Percentiles rank a stretch among this genome's conserved stretches.
Conservation (phyloP, 2,329 filamentous ascomycete species). For the Cytospora schulzeri region DNA sequence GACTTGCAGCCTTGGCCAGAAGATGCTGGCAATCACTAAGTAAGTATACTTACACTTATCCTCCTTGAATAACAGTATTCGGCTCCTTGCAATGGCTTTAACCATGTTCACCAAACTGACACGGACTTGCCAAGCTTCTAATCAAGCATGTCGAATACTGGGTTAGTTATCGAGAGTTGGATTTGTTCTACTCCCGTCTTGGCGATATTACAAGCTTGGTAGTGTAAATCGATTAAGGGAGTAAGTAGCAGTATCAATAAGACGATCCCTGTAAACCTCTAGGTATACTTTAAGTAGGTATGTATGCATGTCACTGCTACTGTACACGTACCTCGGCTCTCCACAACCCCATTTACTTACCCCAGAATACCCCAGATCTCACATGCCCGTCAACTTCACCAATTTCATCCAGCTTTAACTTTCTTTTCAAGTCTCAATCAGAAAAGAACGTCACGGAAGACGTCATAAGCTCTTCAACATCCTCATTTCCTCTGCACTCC, state of each 20-base stretch:
- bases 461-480: not conserved
- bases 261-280: constrained; percentile 13
- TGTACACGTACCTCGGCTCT: constrained; percentile 27
- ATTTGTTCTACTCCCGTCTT: no score
- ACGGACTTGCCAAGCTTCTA: not conserved
- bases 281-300: not conserved
- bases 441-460: not conserved
- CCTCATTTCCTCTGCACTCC: not conserved
- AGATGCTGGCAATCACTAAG: not conserved
- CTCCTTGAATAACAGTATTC: no score
- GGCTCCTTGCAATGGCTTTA: no score
- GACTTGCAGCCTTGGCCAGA: not conserved
- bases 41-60: not conserved
- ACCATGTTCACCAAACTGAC: no score
- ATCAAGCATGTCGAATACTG: no score
- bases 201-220: no score
- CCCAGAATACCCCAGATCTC: constrained; percentile 17
- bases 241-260: not conserved
- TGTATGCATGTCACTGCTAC: not conserved
- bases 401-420: not conserved
- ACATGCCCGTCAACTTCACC: not conserved
- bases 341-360: constrained; percentile 14
- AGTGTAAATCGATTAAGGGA: no score
- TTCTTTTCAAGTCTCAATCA: not conserved
- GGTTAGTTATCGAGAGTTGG: no score